A percentile compares a stretch with the other conserved stretches of the same genome.
Evolutionary conservation across 2,329 filamentous ascomycete genomes (phyloP).

Genomic region (Fusarium falciforme): DNA sequence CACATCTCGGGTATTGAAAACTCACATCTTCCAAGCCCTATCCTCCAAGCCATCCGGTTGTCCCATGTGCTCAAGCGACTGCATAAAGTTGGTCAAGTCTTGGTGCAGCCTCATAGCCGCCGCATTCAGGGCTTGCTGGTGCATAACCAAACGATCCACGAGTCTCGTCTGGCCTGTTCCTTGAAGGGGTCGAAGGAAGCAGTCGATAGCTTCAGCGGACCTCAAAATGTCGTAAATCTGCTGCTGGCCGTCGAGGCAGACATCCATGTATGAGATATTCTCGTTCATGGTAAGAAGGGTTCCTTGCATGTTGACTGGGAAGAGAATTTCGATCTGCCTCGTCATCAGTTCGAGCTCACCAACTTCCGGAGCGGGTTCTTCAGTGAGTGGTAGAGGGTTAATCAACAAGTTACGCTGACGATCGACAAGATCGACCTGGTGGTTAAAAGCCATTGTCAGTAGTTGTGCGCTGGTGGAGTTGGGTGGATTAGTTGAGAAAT

Average conservation of each 20-base stretch:
- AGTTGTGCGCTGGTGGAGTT: not conserved
- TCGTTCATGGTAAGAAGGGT: not conserved
- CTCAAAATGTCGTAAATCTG: not conserved
- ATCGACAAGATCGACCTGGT: not conserved
- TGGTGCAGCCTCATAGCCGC: not conserved
- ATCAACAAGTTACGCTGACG: not conserved
- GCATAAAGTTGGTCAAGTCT: not conserved
- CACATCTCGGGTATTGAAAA: not conserved
- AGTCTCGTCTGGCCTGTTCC: not conserved
- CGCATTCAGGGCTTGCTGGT: not conserved
- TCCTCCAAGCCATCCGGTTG: not conserved
- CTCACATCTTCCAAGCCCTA: not conserved
- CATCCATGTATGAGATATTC: not conserved
- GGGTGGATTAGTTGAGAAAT: not conserved
- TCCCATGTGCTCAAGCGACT: not conserved
- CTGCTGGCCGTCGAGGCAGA: not conserved
- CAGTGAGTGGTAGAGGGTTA: not conserved
- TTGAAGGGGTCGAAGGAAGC: not conserved
- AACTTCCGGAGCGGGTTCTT: not conserved
- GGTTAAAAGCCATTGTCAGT: not conserved
- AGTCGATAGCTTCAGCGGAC: not conserved
- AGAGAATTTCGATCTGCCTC: not conserved
- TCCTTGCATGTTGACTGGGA: not conserved
- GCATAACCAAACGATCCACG: not conserved
- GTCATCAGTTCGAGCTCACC: not conserved